Base-by-base conservation (phyloP, 2,329 filamentous ascomycete genomes). In the Diaporthe nobilis region DNA sequence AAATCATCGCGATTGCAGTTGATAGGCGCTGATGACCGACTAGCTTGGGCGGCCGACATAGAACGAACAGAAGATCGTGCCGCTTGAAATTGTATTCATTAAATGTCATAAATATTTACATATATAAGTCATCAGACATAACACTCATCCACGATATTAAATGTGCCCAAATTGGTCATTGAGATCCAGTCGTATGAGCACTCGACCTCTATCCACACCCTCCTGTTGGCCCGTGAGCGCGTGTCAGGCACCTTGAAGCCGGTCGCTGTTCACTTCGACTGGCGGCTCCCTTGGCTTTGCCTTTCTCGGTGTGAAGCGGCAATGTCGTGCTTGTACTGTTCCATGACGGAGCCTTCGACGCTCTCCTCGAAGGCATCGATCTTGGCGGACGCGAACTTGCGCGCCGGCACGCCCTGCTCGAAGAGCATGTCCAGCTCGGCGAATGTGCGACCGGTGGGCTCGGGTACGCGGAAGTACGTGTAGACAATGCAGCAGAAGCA, bases 341-440 rank as follows among this genome's bases (percentile, higher is more conserved):
- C 82, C 82, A 91, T 83, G 5, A 89, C 83, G 37, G 85, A 84
- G 39, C 84, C 85, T 72, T 88, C 85, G n/a, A 91, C 83, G 13
- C 83, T 82, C 80, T 89, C 88, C 58, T 86, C 85, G 77, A 91
- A 91, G 15, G 90, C 90, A 75, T 92, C 86, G 12, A 91, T 89
- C 76, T 89, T 80, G 2, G 90, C 90, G 34, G 82, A 81, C 12
- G 91, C 89, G 82, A 97, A 97, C 80, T 95, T 93, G 80, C 95
- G 88, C 9, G 94, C 94, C 78, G 89, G 89, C 31, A 96, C 86
- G 1, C 89, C 87, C 77, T 90, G 89, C 85, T 98, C 94, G 80
- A 98, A 98, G 67, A 98, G 87, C 67, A 97, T 81, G 82, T 98
- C 95, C 74, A 98, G 86, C 84, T 98, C 95, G 9, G 95, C 95